Evolutionary conservation across 2,329 filamentous ascomycete species (phyloP), one percentile per base, ranked within the genome.

Genomic region (Fusarium algeriense): DNA sequence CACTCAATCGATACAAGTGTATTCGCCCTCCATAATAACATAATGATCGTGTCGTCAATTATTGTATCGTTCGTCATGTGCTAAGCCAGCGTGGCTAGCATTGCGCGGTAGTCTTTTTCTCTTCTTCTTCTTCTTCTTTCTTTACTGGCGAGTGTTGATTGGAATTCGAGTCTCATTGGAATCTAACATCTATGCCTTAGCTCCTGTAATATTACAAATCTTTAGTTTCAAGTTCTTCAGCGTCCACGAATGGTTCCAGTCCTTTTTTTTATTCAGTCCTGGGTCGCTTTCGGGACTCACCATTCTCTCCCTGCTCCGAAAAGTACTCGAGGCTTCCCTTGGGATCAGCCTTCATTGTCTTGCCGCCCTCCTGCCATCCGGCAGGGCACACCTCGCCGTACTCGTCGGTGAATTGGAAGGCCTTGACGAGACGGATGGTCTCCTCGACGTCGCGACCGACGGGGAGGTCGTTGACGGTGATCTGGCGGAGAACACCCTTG

Each of bases 341-440:
- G 71, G 84, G 84, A 64, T 85, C 84, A 62, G 85, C 82, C 83
- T 86, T 86, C 80, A 86, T 85, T 56, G 80, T 81, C 79, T 85
- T 82, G 76, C 77, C 78, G 54, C 85, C 85, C 64, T 82, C 78
- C 65, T 82, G 81, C 85, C 85, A 86, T 75, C 84, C 85, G 58
- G 85, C 85, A 46, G 85, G 85, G 81, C 85, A 95, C 60, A 93
- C 88, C 79, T 93, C 90, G 81, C 94, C 94, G 85, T 92, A 93
- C 74, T 93, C 92, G 73, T 95, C 92, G 15, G 92, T 92, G 84
- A 95, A 93, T 81, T 95, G 93, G 80, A 94, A 94, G 9, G 92
- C 91, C 72, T 91, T 86, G 64, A 91, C 87, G 2, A 92, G 91
- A 40, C 89, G 88, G 73, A 90, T 83, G 4, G 88, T 87, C 82